Evolutionary conservation across 352 stramenopile species (phyloP), one percentile per base, ranked within the genome.

Genomic region (Albugo laibachii): DNA sequence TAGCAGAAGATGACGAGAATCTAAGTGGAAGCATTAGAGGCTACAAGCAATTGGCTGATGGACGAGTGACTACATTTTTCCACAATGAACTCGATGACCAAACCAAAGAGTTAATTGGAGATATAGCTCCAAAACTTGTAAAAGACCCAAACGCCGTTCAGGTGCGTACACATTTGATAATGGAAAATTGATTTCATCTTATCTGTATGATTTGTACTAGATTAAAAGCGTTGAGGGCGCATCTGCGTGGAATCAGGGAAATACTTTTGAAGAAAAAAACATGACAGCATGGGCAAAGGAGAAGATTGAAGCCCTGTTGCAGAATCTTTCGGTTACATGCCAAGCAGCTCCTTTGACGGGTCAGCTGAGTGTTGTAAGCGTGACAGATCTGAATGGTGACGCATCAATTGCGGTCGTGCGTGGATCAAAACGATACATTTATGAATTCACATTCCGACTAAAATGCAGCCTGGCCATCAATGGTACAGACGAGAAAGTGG

Each of bases 61-160:
- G 95, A 21, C 93, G 94, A 50, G 95, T 95, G 52, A 99, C 95
- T 41, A 97, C 92, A 14, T 99, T 96, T 53, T 99, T 99, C 65
- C 96, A 99, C 78, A 95, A 97, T 57, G 94, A 98, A 56, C 74
- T 98, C 13, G 93, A 81, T 18, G 93, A 97, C 45, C 86, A 98
- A 53, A 86, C 84, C n/a, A 97, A 96, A 56, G 66, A 76, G 48
- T 91, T 99, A 58, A 97, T 97, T 52, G 93, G 97, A 43, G 97
- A 98, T 69, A 97, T 92, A 38, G 80, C 80, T 11, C 82, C 80
- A 24, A 82, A 94, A 59, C 82, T 84, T 52, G 76, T 89, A 15
- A 61, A 76, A 19, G 63, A 92, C 36, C 48, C 47, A 16, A 68
- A 83, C 45, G 62, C 69, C 40, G 70, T 88, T 49, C 66, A 67